Evolutionary conservation across 2,329 filamentous ascomycete genomes (phyloP), one percentile per base, ranked within the genome.

Genomic region (Pseudogymnoascus sp.): DNA sequence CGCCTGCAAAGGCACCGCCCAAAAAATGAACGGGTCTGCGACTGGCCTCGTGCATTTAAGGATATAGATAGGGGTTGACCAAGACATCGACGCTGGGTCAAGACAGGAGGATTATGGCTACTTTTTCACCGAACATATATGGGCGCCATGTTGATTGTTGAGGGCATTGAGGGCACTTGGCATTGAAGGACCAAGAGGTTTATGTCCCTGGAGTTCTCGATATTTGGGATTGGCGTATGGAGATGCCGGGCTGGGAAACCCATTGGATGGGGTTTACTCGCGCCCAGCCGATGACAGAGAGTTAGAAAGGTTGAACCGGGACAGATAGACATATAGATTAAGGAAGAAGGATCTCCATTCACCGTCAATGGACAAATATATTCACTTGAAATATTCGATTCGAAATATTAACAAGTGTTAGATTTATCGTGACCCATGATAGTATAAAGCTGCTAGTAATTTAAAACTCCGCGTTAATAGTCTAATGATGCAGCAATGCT

Each of bases 111-210:
- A 33, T 33, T 33, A 35, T 33, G 50, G n/a, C 50, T 19, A 12
- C 50, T 56, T 56, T 56, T 56, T 56, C 50, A 22, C 28, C 12
- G 28, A 56, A 56, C 16, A 56, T 56, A 56, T 33, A 56, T 56
- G 50, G 28, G n/a, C n/a, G 28, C n/a, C 28, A 19, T 31, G 28
- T 7, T 56, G 14, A 22, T 33, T 33, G 50, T 56, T 56, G 50
- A 14, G 24, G n/a, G 28, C 12, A 50, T 26, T 26, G 41, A 46
- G 41, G 24, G 19, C 41, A 46, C 6, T 24, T 24, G 22, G 46
- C 46, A 4, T 56, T 35, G 50, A 12, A 2, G 5, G n/a, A 33
- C 22, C 6, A 33, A 56, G 28, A 33, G 28, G 19, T 16, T 31
- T 53, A 53, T 53, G 14, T 16, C 14, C 14, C n/a, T 16, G 46